A percentile compares a stretch with the other conserved stretches of the same genome.
Evolutionary conservation across 148 eudicot species (phyloP).

Genomic region (Amaranthus hypochondriacus): DNA sequence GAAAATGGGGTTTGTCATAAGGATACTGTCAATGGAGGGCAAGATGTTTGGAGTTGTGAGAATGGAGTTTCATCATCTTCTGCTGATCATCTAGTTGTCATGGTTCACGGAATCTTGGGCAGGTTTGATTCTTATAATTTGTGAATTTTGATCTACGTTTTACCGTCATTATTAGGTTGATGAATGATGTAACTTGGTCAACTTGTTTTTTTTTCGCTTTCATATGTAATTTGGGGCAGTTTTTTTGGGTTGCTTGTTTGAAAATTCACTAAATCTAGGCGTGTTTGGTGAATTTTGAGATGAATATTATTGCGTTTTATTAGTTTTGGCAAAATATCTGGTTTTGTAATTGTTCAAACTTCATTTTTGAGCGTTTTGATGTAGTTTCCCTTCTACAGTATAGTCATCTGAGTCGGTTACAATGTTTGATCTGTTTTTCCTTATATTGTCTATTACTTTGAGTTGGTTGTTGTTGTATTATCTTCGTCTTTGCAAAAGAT

Average conservation of each 20-base stretch:
- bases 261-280: not conserved
- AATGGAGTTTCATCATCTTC: constrained; percentile 40
- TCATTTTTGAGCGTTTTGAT: not conserved
- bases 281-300: constrained; percentile 7
- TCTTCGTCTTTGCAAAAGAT: not conserved
- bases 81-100: constrained; percentile 87
- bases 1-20: constrained; percentile 57
- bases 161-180: not conserved
- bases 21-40: constrained; percentile 54
- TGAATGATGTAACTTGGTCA: constrained; percentile 8
- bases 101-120: constrained; percentile 94
- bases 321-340: not conserved
- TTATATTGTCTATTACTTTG: not conserved
- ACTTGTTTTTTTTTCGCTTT: not conserved
- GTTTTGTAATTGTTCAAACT: not conserved
- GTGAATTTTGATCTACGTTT: constrained; percentile 3
- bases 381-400: too few species aligned
- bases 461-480: not conserved
- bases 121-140: constrained; percentile 35
- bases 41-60: constrained; percentile 52
- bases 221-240: not conserved
- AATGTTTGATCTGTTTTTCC: too few species aligned
- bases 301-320: not conserved
- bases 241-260: not conserved
- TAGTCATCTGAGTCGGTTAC: too few species aligned